phyloP scores from a whole-genome alignment of 2,329 filamentous ascomycete species.

The Scedosporium dehoogii region DNA sequence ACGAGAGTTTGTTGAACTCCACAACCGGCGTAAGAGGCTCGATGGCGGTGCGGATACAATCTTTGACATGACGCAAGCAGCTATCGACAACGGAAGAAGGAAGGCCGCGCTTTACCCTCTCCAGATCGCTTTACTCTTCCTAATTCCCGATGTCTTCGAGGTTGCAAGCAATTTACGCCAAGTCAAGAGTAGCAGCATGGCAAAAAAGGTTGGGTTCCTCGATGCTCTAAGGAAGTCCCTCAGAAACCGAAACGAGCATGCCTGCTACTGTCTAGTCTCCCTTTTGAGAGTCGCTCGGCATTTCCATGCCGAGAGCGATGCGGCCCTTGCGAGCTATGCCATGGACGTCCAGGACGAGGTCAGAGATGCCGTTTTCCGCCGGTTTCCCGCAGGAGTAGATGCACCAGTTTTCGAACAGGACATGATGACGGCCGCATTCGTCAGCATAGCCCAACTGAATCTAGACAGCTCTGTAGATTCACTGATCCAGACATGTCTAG shows the following conservation, averaged over 20 bases:
- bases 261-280: constrained; percentile 55
- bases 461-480: constrained; percentile 48
- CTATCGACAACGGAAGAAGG: constrained; percentile 46
- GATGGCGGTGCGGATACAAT: constrained; percentile 57
- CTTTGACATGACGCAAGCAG: constrained; percentile 58
- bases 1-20: constrained; percentile 53
- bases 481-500: constrained; percentile 46
- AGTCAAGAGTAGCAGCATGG: constrained; percentile 49
- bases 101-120: constrained; percentile 50
- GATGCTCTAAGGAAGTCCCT: constrained; percentile 53
- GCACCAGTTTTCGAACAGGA: constrained; percentile 48
- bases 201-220: constrained; percentile 57
- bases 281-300: constrained; percentile 54
- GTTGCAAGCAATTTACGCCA: constrained; percentile 59
- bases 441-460: constrained; percentile 53
- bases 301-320: constrained; percentile 53
- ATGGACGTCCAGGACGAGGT: constrained; percentile 62
- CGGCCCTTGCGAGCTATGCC: constrained; percentile 55
- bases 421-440: constrained; percentile 56
- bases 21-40: constrained; percentile 49
- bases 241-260: constrained; percentile 55
- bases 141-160: constrained; percentile 60
- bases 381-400: constrained; percentile 35
- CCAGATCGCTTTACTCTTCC: constrained; percentile 51
- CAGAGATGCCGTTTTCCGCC: constrained; percentile 53